Conservation (phyloP, 805 yeast genomes). For the Diddensiella santjacobensis region DNA sequence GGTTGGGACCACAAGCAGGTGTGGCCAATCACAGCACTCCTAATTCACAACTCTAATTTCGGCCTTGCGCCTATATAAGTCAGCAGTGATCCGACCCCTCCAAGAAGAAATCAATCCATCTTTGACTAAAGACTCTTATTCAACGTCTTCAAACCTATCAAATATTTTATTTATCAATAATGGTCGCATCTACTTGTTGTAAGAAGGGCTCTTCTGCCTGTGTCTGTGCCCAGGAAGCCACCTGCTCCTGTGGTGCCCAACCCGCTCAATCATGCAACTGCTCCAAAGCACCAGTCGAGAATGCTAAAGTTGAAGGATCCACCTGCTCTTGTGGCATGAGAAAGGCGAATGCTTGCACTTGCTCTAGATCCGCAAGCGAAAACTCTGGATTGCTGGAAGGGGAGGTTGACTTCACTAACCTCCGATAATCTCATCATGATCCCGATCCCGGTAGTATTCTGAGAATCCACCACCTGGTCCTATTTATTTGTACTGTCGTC, state of each 20-base stretch:
- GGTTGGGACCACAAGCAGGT: too few species aligned
- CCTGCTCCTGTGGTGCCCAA: slow-evolving; percentile 59
- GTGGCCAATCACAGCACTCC: too few species aligned
- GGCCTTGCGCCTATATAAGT: too few species aligned
- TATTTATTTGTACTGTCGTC: too few species aligned
- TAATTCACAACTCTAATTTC: too few species aligned
- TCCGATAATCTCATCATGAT: slow-evolving; percentile 26
- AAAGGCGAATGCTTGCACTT: slow-evolving; percentile 49
- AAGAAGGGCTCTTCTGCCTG: slow-evolving; percentile 43
- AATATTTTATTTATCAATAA: too few species aligned
- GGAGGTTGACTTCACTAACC: slow-evolving; percentile 55
- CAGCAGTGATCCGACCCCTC: too few species aligned
- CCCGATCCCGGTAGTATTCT: too few species aligned
- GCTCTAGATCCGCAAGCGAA: slow-evolving; percentile 43
- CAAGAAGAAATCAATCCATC: too few species aligned
- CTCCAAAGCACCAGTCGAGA: slow-evolving; percentile 49
- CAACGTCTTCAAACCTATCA: too few species aligned
- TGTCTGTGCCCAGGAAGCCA: slow-evolving; percentile 58
- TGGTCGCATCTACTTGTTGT: slow-evolving; percentile 33
- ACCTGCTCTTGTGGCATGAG: slow-evolving; percentile 62
- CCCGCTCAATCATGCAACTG: slow-evolving; percentile 59
- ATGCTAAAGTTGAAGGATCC: slow-evolving; percentile 42
- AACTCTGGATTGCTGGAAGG: slow-evolving; percentile 46
- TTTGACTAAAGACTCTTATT: too few species aligned
- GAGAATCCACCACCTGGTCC: too few species aligned